Evolutionary conservation across 2,329 filamentous ascomycete genomes (phyloP).

Genomic region (Exophiala aquamarina): DNA sequence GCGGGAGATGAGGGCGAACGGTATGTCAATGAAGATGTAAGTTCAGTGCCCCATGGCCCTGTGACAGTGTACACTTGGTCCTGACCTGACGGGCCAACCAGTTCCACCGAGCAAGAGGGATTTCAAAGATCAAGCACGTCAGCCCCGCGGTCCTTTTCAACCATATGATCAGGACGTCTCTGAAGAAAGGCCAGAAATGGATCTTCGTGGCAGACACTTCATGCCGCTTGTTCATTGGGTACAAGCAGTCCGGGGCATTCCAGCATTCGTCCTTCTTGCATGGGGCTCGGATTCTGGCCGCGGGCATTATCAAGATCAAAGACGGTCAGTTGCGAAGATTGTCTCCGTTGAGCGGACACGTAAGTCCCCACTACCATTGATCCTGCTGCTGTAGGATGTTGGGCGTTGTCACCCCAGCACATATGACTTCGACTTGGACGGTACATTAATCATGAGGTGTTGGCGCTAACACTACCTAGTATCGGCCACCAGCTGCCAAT

Average conservation of each 20-base stretch:
- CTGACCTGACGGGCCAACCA: constrained; percentile 1
- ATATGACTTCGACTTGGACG: too few relatives aligned
- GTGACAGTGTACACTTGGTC: neutral
- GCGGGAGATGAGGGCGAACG: constrained; percentile 55
- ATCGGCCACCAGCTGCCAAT: constrained; percentile 66
- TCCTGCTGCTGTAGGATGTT: too few relatives aligned
- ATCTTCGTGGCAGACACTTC: constrained; percentile 86
- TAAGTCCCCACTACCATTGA: too few relatives aligned
- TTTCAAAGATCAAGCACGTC: constrained; percentile 64
- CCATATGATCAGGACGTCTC: constrained; percentile 69
- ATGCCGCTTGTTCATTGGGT: constrained; percentile 78
- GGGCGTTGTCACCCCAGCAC: too few relatives aligned
- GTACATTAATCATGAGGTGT: too few relatives aligned
- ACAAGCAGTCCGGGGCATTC: constrained; percentile 84
- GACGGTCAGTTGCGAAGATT: constrained; percentile 73
- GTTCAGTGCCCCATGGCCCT: neutral
- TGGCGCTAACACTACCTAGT: too few relatives aligned
- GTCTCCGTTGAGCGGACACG: constrained; percentile 53
- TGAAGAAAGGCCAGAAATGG: constrained; percentile 85
- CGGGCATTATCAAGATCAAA: constrained; percentile 82
- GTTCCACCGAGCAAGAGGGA: constrained; percentile 60
- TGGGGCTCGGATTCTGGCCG: constrained; percentile 76
- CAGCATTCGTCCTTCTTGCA: constrained; percentile 90
- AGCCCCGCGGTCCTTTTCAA: constrained; percentile 74
- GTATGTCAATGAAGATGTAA: constrained; percentile 60